These are phyloP conservation scores for Lepidium campestre DNA, from an alignment of 441 rosid species.

Conservation along the genomic window DNA sequence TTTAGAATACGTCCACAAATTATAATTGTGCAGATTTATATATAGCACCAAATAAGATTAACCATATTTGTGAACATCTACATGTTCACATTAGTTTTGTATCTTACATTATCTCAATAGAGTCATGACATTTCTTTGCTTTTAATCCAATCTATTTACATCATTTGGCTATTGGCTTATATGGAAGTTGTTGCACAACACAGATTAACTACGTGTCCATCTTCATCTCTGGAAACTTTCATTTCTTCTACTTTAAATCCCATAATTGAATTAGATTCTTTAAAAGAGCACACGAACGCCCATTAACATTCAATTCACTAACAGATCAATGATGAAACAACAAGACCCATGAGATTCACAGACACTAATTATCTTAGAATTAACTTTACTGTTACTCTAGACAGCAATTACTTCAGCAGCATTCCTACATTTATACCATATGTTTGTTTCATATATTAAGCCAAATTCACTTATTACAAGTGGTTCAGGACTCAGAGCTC, in stretches of 20 bases:
- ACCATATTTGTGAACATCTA: neutral
- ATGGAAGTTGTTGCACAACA: constrained; percentile 22
- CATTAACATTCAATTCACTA: neutral
- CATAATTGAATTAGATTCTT: too few relatives aligned
- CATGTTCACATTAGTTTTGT: constrained; percentile 11
- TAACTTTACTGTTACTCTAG: constrained; percentile 5
- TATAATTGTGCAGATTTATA: neutral
- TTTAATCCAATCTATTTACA: constrained; percentile 24
- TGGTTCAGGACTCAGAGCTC: constrained; percentile 26
- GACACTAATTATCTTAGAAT: neutral
- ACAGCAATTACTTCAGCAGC: neutral
- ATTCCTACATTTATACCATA: constrained; percentile 13
- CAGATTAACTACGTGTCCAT: constrained; percentile 3
- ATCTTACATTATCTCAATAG: constrained; percentile 2
- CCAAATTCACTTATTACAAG: neutral
- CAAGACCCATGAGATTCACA: neutral
- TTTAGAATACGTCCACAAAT: constrained; percentile 8
- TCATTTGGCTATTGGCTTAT: constrained; percentile 9
- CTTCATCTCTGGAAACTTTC: constrained; percentile 6
- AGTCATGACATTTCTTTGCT: constrained; percentile 17
- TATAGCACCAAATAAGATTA: neutral
- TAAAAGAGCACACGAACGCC: neutral
- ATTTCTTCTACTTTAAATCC: neutral
- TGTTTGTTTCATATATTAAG: constrained; percentile 3
- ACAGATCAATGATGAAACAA: neutral